Evolutionary conservation across 306 rosid species (phyloP).

Genomic region (Cucurbita moschata): DNA sequence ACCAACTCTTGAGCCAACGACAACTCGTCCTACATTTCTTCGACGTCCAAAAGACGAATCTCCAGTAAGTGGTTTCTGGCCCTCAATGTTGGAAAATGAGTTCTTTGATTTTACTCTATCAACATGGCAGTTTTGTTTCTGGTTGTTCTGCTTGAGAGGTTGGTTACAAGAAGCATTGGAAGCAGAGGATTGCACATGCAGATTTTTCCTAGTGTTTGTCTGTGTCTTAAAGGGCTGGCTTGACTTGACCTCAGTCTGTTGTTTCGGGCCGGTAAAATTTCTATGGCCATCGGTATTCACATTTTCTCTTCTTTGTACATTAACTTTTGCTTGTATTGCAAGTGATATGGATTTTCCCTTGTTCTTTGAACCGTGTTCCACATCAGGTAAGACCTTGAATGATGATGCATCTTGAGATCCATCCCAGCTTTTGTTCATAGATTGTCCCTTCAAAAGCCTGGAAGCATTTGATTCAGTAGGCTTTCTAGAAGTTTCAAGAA

Average conservation of each 20-base stretch:
- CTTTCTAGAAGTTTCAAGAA: conserved; percentile 40
- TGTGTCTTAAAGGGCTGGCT: conserved; percentile 32
- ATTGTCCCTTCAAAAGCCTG: conserved; percentile 67
- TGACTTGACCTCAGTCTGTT: conserved; percentile 42
- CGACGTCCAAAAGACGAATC: conserved; percentile 47
- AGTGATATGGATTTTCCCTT: conserved; percentile 80
- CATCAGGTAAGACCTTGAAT: conserved; percentile 23
- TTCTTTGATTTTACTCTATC: conserved; percentile 61
- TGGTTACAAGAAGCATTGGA: conserved; percentile 28
- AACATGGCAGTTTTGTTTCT: conserved; percentile 53
- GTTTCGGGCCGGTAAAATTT: conserved; percentile 36
- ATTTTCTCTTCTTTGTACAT: conserved; percentile 84
- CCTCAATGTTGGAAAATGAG: conserved; percentile 25
- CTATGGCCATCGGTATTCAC: conserved; percentile 37
- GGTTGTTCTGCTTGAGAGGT: conserved; percentile 67
- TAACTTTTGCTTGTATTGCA: conserved; percentile 94
- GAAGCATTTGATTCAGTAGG: conserved; percentile 59
- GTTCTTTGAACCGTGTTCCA: conserved; percentile 27
- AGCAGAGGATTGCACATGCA: conserved; percentile 34
- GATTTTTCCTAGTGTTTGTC: conserved; percentile 32
- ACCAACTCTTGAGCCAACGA: conserved; percentile 43
- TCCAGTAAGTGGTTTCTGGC: conserved; percentile 35
- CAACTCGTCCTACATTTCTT: conserved; percentile 40
- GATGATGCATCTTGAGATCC: conserved; percentile 53
- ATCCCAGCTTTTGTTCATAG: conserved; percentile 82